Base-by-base conservation (phyloP, 768 basidiomycete genomes). In the Sporobolomyces phaffii region DNA sequence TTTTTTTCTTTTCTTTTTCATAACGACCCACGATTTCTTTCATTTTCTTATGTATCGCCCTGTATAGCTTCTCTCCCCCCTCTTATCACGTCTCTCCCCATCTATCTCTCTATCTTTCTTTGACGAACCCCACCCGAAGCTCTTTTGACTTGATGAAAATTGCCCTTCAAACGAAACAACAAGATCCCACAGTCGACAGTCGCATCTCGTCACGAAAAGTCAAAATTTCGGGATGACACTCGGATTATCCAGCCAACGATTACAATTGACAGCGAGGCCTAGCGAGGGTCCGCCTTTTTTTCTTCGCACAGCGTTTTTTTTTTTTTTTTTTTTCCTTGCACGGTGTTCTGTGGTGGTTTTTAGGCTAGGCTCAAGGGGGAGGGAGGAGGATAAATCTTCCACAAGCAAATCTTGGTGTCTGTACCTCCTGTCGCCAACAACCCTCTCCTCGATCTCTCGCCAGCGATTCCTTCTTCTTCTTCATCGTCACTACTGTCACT, bases 371-470 rank as follows among this genome's bases (percentile, higher is more conserved):
- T n/a, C n/a, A n/a, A n/a, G n/a, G n/a, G n/a, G n/a, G n/a, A n/a
- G n/a, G n/a, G n/a, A 5, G 79, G 79, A 50, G 78, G 77, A 63
- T 77, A 79, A 36, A 81, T 62, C 48, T 81, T 78, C 90, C 90
- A 92, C 29, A 91, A 79, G 1, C 85, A 84, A 2, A 90, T 81
- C 33, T 88, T 81, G 47, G 78, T 80, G 73, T 91, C 89, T 76
- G 87, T 87, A 2, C 84, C 83, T 17, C 84, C 87, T 11, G 78
- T 81, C 5, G 84, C 78, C 36, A 90, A 75, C 89, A 89, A 90
- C 34, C 83, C 78, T n/a, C 75, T 77, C 43, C 17, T 13, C 44
- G 15, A 33, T 13, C 41, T 28, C 24, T 38, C 14, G 17, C 29
- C 36, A 13, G 84, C 79, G 26, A 83, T 83, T 26, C 86, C 86